Conservation (phyloP, 2,329 filamentous ascomycete genomes). For the Fusarium napiforme region DNA sequence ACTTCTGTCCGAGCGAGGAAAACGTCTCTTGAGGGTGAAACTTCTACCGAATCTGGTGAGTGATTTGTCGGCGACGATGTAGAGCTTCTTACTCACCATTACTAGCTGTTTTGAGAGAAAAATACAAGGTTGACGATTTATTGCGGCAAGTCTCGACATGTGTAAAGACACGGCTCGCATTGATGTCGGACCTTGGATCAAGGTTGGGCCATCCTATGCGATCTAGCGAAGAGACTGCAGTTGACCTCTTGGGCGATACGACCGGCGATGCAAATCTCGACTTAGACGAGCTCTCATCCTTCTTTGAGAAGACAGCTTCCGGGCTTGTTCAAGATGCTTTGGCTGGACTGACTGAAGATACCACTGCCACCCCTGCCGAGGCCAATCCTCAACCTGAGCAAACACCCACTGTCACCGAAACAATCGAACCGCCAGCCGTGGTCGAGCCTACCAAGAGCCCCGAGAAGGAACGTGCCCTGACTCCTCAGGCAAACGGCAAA, state of each 20-base stretch:
- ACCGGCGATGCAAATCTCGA: conserved; percentile 50
- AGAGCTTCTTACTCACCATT: conserved; percentile 21
- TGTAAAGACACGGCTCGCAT: conserved; percentile 49
- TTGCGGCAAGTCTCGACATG: conserved; percentile 50
- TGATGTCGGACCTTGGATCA: conserved; percentile 48
- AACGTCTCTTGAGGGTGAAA: conserved; percentile 48
- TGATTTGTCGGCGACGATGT: background rate
- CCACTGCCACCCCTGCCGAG: background rate
- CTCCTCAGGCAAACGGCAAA: conserved; percentile 47
- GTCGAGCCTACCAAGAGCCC: conserved; percentile 42
- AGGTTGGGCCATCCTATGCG: conserved; percentile 52
- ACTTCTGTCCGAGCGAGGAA: conserved; percentile 49
- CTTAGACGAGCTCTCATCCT: conserved; percentile 55
- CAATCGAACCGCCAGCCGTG: conserved; percentile 25
- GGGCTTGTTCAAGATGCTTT: conserved; percentile 55
- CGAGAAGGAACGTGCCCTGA: conserved; percentile 34
- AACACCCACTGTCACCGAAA: conserved; percentile 30
- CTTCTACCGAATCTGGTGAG: conserved; percentile 45
- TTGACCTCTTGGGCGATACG: conserved; percentile 44
- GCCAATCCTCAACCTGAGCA: conserved; percentile 34
- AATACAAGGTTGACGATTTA: conserved; percentile 55
- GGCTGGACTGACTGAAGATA: conserved; percentile 50
- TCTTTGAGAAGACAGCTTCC: conserved; percentile 56
- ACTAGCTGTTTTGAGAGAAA: conserved; percentile 48
- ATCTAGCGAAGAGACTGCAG: conserved; percentile 40